Percentiles rank a stretch among this genome's conserved stretches.
Conservation (phyloP, 106 monocot genomes). For the Alisma plantagoaquatica region DNA sequence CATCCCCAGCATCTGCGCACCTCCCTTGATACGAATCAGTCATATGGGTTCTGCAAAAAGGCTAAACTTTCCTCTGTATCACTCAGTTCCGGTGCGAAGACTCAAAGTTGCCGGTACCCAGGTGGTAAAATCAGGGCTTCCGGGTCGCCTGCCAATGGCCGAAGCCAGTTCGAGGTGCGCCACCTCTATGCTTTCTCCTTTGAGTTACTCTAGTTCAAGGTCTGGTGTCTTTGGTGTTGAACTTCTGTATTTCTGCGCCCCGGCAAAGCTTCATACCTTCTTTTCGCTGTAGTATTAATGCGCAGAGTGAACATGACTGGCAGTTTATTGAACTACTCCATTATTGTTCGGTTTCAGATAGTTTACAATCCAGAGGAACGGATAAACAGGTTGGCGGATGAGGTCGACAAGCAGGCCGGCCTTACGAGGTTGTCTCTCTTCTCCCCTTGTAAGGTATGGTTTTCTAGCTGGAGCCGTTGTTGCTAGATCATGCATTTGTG, state of each 20-base stretch:
- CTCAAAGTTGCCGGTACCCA: constrained; percentile 4
- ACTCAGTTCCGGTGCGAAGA: constrained; percentile 9
- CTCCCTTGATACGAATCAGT: neutral
- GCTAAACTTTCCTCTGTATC: constrained; percentile 13
- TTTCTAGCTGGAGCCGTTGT: too few relatives aligned
- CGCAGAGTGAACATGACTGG: neutral
- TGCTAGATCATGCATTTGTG: too few relatives aligned
- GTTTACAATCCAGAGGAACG: constrained; percentile 65
- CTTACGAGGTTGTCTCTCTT: constrained; percentile 77
- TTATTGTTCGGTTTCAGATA: constrained; percentile 32
- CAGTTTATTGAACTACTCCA: too few relatives aligned
- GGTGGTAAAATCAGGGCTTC: constrained; percentile 31
- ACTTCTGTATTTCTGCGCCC: too few relatives aligned
- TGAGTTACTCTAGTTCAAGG: too few relatives aligned
- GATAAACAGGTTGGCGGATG: constrained; percentile 70
- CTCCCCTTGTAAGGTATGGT: constrained; percentile 91
- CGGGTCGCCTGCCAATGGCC: constrained; percentile 21
- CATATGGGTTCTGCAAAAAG: neutral
- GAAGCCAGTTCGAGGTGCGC: constrained; percentile 67
- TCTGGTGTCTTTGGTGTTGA: too few relatives aligned
- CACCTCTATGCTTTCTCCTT: too few relatives aligned
- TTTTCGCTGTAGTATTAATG: neutral
- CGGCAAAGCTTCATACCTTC: neutral
- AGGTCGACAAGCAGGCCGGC: constrained; percentile 55
- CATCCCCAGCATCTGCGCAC: constrained; percentile 5